Base-by-base conservation (phyloP, 306 rosid species). In the Sindora glabra region DNA sequence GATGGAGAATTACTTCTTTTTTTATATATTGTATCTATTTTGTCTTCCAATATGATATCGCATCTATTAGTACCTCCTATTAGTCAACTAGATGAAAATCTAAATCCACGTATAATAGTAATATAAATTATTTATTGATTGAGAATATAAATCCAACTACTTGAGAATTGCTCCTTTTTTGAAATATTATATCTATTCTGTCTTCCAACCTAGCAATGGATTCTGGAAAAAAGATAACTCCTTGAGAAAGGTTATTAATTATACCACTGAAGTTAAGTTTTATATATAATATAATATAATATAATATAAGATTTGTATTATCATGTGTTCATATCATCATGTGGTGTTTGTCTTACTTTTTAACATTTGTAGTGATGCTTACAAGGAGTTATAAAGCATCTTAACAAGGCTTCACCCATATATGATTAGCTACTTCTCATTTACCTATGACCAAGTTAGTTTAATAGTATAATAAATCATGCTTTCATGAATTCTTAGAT, bases 311-410 rank as follows among this genome's bases (percentile, higher is more conserved):
- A 30, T 48, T 26, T 30, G 23, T n/a, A 27, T 79, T 14, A 49
- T 67, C 5, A 7, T 57, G 13, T 62, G 45, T 59, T 65, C 24
- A 41, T 36, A 24, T 70, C 30, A 36, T 52, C 29, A 39, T 53
- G 41, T 27, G 23, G 11, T 12, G 0, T 16, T 34, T 30, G 5
- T 29, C 33, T 29, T 53, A 30, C 40, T 27, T 34, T 48, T 40
- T 72, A 52, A 77, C 47, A 25, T 71, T 55, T 55, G 56, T 36
- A 86, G 67, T 33, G 33, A 62, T 59, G 29, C 47, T 55, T 65
- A 79, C 92, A 88, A 94, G 94, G 84, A 84, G 89, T 83, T 65
- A 75, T 87, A 11, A 88, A 82, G 82, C 87, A 82, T 39, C 84
- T 88, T 69, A 94, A 88, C 62, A 88, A 88, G 86, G 76, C 94